Evolutionary conservation across 164 flowering plant genomes (phyloP).

Genomic region (Chimonanthus salicifolius): DNA sequence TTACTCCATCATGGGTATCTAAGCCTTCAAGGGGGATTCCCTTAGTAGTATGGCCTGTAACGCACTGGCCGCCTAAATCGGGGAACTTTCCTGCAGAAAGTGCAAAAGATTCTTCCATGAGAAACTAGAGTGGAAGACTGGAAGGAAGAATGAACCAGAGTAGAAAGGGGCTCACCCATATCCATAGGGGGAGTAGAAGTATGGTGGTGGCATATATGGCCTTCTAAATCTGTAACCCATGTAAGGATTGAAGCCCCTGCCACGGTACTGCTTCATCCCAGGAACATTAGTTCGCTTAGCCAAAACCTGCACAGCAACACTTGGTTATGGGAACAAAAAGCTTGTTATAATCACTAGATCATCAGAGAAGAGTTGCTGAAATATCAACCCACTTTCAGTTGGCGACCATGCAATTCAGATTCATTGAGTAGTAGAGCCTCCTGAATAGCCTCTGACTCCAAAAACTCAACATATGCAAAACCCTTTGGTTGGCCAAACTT

Average conservation of each 20-base stretch:
- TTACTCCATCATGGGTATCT: no score
- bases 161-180: constrained; percentile 12
- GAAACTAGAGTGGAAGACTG: background rate
- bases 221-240: constrained; percentile 1
- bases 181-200: constrained; percentile 13
- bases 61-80: constrained; percentile 53
- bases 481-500: constrained; percentile 17
- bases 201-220: constrained; percentile 10
- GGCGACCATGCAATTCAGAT: constrained; percentile 15
- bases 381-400: constrained; percentile 8
- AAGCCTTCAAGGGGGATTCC: background rate
- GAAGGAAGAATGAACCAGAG: background rate
- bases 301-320: constrained; percentile 8
- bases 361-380: background rate
- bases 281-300: constrained; percentile 15
- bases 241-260: constrained; percentile 9
- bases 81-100: constrained; percentile 51
- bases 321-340: background rate
- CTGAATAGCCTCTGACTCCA: constrained; percentile 16
- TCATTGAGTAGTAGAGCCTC: constrained; percentile 15
- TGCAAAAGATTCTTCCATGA: background rate
- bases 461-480: constrained; percentile 16
- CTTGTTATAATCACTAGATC: background rate
- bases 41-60: constrained; percentile 49
- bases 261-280: constrained; percentile 14